Evolutionary conservation across 1,284 basidiomycete genomes (phyloP), one percentile per base, ranked within the genome.

Genomic region (Trichosporon sp.): DNA sequence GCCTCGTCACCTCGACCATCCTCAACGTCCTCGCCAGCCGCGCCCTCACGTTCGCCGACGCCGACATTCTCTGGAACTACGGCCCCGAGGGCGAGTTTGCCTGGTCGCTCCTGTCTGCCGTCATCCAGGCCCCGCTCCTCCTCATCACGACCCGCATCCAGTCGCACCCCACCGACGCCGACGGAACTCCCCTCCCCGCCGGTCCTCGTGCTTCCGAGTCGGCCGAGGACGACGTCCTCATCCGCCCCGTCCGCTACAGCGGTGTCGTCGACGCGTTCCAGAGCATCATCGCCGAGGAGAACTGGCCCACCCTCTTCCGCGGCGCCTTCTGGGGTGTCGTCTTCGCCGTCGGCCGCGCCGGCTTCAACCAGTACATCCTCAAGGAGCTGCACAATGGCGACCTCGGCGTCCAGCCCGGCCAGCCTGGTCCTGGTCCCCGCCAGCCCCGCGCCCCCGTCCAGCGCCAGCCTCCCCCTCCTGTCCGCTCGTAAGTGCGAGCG

Each of bases 81-180:
- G 49, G 49, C 29, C 49, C 49, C 49, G 49, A 54, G 25, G 49
- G 49, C 49, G 49, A 54, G 49, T 54, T 54, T 27, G 49, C 49
- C 16, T 54, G 49, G 49, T 54, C 49, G 7, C 49, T 54, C 11
- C 21, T 54, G 27, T 29, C 49, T n/a, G 49, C 49, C 21, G 19
- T 54, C 16, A 16, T 54, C 14, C 49, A 54, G 49, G 49, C 49
- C 4, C 49, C 49, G 19, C 31, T 54, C 49, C 49, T 54, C 14
- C 49, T 54, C 49, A 27, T 54, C 49, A 31, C 49, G 25, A 54
- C 49, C 14, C 49, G 49, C 27, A 54, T 54, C 49, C 25, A 27
- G 49, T 54, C 49, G 25, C 49, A 54, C 49, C 49, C 49, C 25
- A 31, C 49, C 27, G 49, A 54, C 49, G 49, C 49, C 25, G 49